phyloP scores from a whole-genome alignment of 2,329 filamentous ascomycete species.

The Exophiala sp. region DNA sequence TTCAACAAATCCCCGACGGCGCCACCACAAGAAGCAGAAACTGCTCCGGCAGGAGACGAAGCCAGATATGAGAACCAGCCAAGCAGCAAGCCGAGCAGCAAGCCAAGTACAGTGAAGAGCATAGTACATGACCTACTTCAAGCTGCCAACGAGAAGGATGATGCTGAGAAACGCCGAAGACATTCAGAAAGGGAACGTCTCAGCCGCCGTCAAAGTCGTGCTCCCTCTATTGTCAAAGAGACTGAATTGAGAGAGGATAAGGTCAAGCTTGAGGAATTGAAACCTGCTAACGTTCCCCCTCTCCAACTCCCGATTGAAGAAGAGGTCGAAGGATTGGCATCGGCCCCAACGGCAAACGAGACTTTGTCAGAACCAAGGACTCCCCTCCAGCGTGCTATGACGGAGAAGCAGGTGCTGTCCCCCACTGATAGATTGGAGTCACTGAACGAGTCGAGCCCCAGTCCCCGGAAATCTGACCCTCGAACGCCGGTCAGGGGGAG shows the following conservation, averaged over 20 bases:
- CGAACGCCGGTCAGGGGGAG: constrained; percentile 18
- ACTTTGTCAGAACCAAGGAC: constrained; percentile 6
- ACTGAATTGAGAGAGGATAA: constrained; percentile 7
- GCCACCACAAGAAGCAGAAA: constrained; percentile 12
- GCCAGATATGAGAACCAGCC: constrained; percentile 11
- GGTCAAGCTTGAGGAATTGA: constrained; percentile 4
- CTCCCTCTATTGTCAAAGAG: constrained; percentile 10
- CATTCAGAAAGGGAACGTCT: constrained; percentile 13
- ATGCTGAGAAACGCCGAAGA: constrained; percentile 13
- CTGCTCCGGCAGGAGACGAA: neutral
- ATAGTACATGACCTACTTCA: constrained; percentile 22
- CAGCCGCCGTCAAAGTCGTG: constrained; percentile 13
- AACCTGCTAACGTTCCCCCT: constrained; percentile 6
- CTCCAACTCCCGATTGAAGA: constrained; percentile 11
- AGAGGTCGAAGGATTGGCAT: constrained; percentile 1
- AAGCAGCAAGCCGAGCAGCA: constrained; percentile 2
- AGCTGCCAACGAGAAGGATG: constrained; percentile 20
- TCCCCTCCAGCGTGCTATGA: constrained; percentile 20
- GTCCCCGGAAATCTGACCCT: constrained; percentile 13
- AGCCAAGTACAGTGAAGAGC: constrained; percentile 20
- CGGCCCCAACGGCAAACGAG: constrained; percentile 1
- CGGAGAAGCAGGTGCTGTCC: constrained; percentile 21
- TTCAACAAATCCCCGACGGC: constrained; percentile 18
- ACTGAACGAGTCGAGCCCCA: constrained; percentile 2
- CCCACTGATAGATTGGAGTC: constrained; percentile 6